A percentile compares a stretch with the other conserved stretches of the same genome.
These are phyloP conservation scores for Pichia rugopelliculosa DNA, from an alignment of 805 yeast genomes.

Conservation along the genomic window DNA sequence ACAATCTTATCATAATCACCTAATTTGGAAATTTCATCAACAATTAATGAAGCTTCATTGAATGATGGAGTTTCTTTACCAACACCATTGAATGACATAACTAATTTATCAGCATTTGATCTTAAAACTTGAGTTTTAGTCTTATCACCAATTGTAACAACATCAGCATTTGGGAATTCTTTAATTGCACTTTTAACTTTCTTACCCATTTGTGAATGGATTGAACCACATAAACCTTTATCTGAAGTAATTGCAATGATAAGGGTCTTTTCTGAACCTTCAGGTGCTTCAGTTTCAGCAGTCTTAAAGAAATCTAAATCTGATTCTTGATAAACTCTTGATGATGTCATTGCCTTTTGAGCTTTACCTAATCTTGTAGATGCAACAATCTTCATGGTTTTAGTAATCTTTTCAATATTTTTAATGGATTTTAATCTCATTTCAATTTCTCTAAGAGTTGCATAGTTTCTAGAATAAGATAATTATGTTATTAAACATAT, in stretches of 20 bases:
- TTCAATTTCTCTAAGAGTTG: conserved; percentile 98
- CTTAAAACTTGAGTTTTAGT: conserved; percentile 82
- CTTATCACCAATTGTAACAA: conserved; percentile 93
- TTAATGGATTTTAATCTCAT: conserved; percentile 95
- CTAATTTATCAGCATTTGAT: conserved; percentile 62
- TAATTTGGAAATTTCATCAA: conserved; percentile 70
- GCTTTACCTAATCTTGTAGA: conserved; percentile 95
- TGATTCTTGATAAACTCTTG: conserved; percentile 77
- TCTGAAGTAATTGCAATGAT: conserved; percentile 89
- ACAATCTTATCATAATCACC: conserved; percentile 72
- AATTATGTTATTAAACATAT: no score
- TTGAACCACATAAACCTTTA: conserved; percentile 98
- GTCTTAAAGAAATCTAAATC: conserved; percentile 72
- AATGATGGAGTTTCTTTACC: conserved; percentile 98
- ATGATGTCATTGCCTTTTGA: conserved; percentile 84
- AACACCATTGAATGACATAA: conserved; percentile 77
- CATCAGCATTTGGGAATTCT: conserved; percentile 60
- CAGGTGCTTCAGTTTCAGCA: conserved; percentile 65
- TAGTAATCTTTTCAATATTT: conserved; percentile 98
- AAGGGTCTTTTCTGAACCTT: conserved; percentile 49
- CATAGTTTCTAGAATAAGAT: conserved; percentile 63
- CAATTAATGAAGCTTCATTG: conserved; percentile 78
- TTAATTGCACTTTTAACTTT: conserved; percentile 64
- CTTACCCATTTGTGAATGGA: conserved; percentile 92
- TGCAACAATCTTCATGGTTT: conserved; percentile 99